A percentile compares a stretch with the other conserved stretches of the same genome.
phyloP scores from a whole-genome alignment of 2,329 filamentous ascomycete genomes.

The Apiospora malaysiana region DNA sequence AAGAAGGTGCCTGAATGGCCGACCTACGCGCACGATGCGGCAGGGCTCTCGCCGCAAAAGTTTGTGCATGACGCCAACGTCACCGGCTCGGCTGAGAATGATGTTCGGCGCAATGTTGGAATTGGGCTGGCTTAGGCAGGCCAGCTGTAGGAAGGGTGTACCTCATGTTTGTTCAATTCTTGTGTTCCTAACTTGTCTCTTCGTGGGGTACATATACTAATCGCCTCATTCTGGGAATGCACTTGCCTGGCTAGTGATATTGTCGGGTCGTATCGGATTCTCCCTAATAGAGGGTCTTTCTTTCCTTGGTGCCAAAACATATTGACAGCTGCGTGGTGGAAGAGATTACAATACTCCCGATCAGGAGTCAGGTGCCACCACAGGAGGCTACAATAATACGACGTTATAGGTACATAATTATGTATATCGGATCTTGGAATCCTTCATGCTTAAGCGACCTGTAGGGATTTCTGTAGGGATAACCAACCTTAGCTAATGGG shows the following conservation, averaged over 20 bases:
- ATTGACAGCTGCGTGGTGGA: background rate
- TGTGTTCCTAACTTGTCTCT: too few species aligned
- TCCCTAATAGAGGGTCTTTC: too few species aligned
- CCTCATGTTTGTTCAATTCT: background rate
- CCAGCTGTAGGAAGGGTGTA: background rate
- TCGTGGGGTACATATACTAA: too few species aligned
- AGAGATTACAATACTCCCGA: background rate
- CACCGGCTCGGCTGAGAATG: background rate
- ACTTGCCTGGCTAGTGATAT: too few species aligned
- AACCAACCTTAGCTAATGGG: background rate
- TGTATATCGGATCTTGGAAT: background rate
- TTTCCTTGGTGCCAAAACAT: background rate
- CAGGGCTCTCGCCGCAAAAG: background rate
- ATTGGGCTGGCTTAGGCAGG: background rate
- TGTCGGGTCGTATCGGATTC: too few species aligned
- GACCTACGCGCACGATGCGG: background rate
- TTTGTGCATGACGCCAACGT: conserved; percentile 3
- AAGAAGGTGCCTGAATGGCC: background rate
- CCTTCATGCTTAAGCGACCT: background rate
- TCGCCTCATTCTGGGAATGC: too few species aligned
- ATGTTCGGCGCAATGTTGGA: background rate
- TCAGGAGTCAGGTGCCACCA: background rate
- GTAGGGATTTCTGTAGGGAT: background rate
- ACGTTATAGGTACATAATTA: too few species aligned
- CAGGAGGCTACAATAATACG: background rate